Evolutionary conservation across 108 stramenopile species (phyloP).

Genomic region (Cyclotella distinguenda): DNA sequence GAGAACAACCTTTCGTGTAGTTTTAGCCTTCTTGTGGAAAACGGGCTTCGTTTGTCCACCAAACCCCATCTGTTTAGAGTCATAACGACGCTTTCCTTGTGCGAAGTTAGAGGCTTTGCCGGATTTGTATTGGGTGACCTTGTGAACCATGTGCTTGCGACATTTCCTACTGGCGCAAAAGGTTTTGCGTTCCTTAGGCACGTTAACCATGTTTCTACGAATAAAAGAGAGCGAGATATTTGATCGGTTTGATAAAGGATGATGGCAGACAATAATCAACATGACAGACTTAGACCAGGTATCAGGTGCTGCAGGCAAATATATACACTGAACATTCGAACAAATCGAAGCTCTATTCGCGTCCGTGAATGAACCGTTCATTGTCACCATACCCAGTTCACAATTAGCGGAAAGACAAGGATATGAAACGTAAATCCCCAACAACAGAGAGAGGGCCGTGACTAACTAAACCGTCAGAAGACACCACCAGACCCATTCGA

Average conservation of each 20-base stretch:
- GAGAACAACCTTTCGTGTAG: constrained; percentile 99
- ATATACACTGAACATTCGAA: background rate
- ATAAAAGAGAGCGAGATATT: background rate
- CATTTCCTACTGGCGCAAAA: constrained; percentile 97
- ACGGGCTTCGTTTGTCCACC: constrained; percentile 99
- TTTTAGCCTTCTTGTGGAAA: constrained; percentile 99
- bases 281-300: background rate
- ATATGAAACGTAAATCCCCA: background rate
- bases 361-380: too few relatives aligned
- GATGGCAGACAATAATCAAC: too few relatives aligned
- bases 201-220: constrained; percentile 86
- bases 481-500: too few relatives aligned
- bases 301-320: background rate
- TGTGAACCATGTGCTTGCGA: constrained; percentile 97
- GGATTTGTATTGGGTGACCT: constrained; percentile 99
- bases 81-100: constrained; percentile 99
- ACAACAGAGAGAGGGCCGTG: background rate
- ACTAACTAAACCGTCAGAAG: background rate
- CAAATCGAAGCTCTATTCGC: too few relatives aligned
- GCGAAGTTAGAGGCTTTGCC: constrained; percentile 99
- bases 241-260: background rate
- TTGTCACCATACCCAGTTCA: background rate
- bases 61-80: constrained; percentile 99
- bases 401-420: background rate
- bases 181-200: constrained; percentile 98